Evolutionary conservation across 441 rosid species (phyloP), one percentile per base, ranked within the genome.

Genomic region (Theobroma grandiflorum): DNA sequence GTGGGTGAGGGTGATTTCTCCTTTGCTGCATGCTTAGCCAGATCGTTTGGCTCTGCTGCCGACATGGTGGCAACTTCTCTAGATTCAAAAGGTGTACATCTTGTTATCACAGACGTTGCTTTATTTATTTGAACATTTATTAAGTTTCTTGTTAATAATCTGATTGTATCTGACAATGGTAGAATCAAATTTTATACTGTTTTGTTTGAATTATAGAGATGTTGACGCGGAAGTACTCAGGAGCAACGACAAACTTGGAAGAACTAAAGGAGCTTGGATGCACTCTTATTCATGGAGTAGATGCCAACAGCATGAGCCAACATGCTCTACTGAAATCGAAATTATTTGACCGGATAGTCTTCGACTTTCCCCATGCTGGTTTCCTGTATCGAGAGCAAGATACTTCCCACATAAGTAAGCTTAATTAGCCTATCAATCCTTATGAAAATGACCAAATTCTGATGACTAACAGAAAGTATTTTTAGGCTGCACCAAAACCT

Each of bases 1-100:
- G 86, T 87, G 5, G 86, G 87, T 4, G 86, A 85, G 77, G 88
- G 86, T 6, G 85, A 79, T 67, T 88, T 87, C 71, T 87, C 90
- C 14, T 86, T 86, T 58, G 65, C 85, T 16, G 79, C 70, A 22
- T 86, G 78, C 80, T 79, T 86, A 74, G 90, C 74, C 57, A 75
- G 11, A n/a, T 83, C 82, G 2, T 80, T 89, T 31, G 80, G 87
- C n/a, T 80, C 82, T 18, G 78, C 82, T 14, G 4, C 26, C 12
- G 85, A 85, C 63, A 82, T 84, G 7, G 76, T 68, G 3, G 78
- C 86, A 16, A 77, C 84, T 3, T 86, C 88, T 10, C 45, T 78
- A 0, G 80, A 85, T 70, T 84, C 90, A 0, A 35, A 50, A 83
- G 83, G 89, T 85, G 38, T 20, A 4, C 35, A 7, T 74, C 58